Evolutionary conservation across 305 asterid genomes (phyloP).

Genomic region (Rubia balearica): DNA sequence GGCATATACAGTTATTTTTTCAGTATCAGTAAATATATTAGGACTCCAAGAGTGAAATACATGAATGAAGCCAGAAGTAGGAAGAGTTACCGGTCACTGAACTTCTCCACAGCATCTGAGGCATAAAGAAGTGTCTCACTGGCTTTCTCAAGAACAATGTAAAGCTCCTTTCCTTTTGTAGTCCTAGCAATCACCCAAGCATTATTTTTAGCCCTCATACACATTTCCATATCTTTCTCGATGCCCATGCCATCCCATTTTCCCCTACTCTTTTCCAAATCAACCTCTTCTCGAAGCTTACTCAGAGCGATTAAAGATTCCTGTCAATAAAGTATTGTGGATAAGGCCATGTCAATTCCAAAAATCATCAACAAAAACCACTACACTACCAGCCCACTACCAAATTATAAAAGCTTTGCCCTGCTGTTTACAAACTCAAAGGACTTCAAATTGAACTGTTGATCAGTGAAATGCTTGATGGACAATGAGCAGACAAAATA

Average conservation of each 20-base stretch:
- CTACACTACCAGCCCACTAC: neutral
- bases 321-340: constrained; percentile 33
- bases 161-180: constrained; percentile 81
- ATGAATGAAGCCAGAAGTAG: neutral
- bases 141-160: constrained; percentile 95
- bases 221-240: constrained; percentile 73
- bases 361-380: constrained; percentile 7
- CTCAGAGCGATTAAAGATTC: constrained; percentile 75
- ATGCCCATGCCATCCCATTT: constrained; percentile 39
- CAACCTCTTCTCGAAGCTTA: constrained; percentile 85
- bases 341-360: constrained; percentile 6
- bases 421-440: neutral
- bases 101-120: constrained; percentile 78
- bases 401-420: neutral
- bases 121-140: constrained; percentile 89
- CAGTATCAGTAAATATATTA: neutral
- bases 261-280: constrained; percentile 52
- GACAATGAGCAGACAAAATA: neutral
- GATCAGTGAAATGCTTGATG: neutral
- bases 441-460: neutral
- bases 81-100: constrained; percentile 71
- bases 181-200: constrained; percentile 88
- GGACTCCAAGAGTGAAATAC: neutral
- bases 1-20: neutral
- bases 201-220: constrained; percentile 83